phyloP scores from a whole-genome alignment of 148 eudicot species.

The Cornus kousa region DNA sequence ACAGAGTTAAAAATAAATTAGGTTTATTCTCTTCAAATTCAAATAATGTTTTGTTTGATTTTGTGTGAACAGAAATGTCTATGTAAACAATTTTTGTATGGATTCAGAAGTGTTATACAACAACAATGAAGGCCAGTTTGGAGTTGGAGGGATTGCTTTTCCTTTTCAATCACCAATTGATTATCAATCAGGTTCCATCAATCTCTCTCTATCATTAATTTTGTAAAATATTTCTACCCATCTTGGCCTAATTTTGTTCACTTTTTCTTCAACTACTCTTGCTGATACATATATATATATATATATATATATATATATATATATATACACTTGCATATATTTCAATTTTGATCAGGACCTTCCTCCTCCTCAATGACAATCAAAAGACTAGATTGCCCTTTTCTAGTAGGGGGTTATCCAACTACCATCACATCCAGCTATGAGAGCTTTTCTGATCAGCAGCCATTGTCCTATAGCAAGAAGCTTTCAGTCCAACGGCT shows the following conservation, averaged over 20 bases:
- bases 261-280: neutral
- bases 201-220: neutral
- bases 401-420: neutral
- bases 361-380: constrained; percentile 8
- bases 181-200: neutral
- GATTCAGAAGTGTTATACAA: neutral
- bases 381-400: constrained; percentile 16
- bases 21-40: too few relatives aligned
- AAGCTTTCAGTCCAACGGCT: neutral
- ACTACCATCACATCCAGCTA: neutral
- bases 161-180: neutral
- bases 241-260: neutral
- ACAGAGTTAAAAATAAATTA: too few relatives aligned
- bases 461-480: constrained; percentile 1
- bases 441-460: neutral
- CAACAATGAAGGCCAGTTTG: neutral
- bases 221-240: neutral
- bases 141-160: neutral
- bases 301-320: neutral
- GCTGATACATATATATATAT: neutral
- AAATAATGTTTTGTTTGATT: too few relatives aligned
- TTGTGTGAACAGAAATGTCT: neutral
- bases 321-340: too few relatives aligned
- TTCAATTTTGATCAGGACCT: constrained; percentile 11
- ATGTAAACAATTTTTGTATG: neutral